Conservation (phyloP, 148 eudicot genomes). For the Vaccinium myrtillus region DNA sequence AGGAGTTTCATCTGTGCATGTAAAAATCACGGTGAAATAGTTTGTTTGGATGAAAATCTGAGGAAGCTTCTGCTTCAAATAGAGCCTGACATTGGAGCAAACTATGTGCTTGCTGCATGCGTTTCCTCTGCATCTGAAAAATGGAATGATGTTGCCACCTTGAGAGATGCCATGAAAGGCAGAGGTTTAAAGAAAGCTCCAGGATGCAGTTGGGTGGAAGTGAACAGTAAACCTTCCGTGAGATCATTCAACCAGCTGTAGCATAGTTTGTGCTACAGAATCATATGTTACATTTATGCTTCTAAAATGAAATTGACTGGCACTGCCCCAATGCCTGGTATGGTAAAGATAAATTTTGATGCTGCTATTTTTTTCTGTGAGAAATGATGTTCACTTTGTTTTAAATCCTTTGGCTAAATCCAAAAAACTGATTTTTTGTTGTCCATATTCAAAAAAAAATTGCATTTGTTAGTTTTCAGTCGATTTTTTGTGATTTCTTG, state of each 20-base stretch:
- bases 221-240: background rate
- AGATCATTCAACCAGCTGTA: slow-evolving; percentile 7
- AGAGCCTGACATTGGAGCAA: slow-evolving; percentile 51
- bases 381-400: no score
- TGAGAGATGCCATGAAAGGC: slow-evolving; percentile 40
- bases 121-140: slow-evolving; percentile 26
- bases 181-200: slow-evolving; percentile 45
- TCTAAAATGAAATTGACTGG: background rate
- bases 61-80: slow-evolving; percentile 32
- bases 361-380: background rate
- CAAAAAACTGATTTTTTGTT: no score
- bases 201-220: slow-evolving; percentile 50
- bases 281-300: background rate
- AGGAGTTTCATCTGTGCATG: slow-evolving; percentile 47
- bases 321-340: background rate
- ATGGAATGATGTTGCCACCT: slow-evolving; percentile 21
- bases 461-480: no score
- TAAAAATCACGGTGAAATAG: slow-evolving; percentile 28
- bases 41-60: slow-evolving; percentile 26
- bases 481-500: no score
- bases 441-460: no score
- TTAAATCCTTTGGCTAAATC: no score
- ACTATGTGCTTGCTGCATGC: slow-evolving; percentile 41
- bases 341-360: background rate
- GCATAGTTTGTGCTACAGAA: background rate